Evolutionary conservation across 1,284 basidiomycete species (phyloP), one percentile per base, ranked within the genome.

Genomic region (Schizophyllum commune): DNA sequence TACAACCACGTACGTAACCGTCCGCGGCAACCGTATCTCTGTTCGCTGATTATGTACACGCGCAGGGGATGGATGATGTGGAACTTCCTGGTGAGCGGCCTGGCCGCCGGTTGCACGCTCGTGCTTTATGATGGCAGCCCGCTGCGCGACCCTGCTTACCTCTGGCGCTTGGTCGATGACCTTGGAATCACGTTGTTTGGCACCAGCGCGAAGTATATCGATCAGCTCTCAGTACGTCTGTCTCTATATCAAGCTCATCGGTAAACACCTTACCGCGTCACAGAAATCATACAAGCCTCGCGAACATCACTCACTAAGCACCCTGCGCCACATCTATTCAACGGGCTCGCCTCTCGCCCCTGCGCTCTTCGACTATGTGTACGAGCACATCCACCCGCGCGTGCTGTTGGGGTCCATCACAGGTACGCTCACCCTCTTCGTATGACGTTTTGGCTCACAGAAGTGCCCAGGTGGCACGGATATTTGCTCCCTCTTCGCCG

Each of bases 71-170:
- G 90, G 90, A 91, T 92, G 88, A 91, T 91, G 88, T 91, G 86
- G 83, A 91, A 92, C 71, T 92, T 89, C 71, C 83, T 91, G 52
- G 79, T 91, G 52, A 84, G 84, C 58, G 89, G 83, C 5, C 79
- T 95, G 6, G 80, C 83, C 55, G 73, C 86, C 5, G 91, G 91
- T 55, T 86, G 85, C 64, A 88, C 88, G 7, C 78, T 94, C 19
- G 84, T 94, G 32, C 76, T 92, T 32, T 94, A 92, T 74, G 93
- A 96, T 72, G 92, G 93, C 33, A 91, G 88, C 63, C 93, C 93
- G 8, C 77, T 94, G 56, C 81, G 84, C 64, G 85, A 90, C 59
- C 86, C 86, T 19, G 74, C 82, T 4, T 82, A 83, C 60, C 77
- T 95, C 15, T 96, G 91, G 88, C 80, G 80, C 52, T 76, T 92